phyloP scores from a whole-genome alignment of 257 asterid genomes.

The Solanum chiquidenum region DNA sequence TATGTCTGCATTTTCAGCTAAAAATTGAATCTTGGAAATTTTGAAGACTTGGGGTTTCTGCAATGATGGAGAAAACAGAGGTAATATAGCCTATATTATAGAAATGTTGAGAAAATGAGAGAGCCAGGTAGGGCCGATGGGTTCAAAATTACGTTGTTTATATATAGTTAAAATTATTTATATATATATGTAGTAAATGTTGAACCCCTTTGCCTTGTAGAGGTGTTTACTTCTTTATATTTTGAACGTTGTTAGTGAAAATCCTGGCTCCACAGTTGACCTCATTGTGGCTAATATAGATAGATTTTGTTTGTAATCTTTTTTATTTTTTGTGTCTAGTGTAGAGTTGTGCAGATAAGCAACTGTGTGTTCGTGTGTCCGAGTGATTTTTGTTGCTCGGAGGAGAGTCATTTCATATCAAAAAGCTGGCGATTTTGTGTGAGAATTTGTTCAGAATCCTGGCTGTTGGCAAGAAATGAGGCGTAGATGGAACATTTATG shows the following conservation, averaged over 20 bases:
- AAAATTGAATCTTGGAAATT: slow-evolving; percentile 25
- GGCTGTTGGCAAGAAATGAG: slow-evolving; percentile 73
- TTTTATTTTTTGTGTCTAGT: slow-evolving; percentile 20
- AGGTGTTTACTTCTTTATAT: not conserved
- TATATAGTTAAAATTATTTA: not conserved
- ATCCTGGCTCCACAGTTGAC: not conserved
- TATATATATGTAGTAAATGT: not conserved
- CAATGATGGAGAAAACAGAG: slow-evolving; percentile 35
- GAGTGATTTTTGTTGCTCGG: slow-evolving; percentile 59
- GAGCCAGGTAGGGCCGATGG: not conserved
- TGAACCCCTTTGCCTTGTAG: not conserved
- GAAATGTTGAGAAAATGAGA: slow-evolving; percentile 34
- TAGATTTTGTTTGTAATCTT: slow-evolving; percentile 8
- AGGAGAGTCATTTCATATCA: slow-evolving; percentile 29
- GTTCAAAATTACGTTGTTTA: not conserved
- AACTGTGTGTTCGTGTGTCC: slow-evolving; percentile 11
- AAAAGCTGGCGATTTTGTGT: slow-evolving; percentile 57
- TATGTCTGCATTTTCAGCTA: slow-evolving; percentile 24
- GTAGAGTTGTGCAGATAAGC: not conserved
- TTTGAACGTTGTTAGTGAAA: not conserved
- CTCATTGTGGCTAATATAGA: not conserved
- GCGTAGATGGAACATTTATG: slow-evolving; percentile 45
- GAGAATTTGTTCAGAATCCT: slow-evolving; percentile 29
- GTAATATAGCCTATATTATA: slow-evolving; percentile 10
- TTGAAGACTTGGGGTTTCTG: slow-evolving; percentile 16